Evolutionary conservation across 225 moss, liverwort and hornwort genomes (phyloP), one percentile per base, ranked within the genome.

Genomic region (Marchantia polymorpha): DNA sequence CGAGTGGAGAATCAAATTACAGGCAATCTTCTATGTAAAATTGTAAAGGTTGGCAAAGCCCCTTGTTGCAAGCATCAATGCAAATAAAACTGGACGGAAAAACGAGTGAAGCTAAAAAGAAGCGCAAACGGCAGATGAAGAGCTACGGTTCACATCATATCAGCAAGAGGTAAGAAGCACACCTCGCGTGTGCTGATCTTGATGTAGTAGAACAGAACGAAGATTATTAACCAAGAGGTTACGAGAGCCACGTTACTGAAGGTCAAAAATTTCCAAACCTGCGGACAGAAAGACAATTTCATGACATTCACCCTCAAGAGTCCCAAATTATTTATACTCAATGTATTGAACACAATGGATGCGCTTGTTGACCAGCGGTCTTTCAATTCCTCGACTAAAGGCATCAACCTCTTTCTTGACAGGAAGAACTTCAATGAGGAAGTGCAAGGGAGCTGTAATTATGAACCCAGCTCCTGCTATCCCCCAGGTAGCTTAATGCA

Each of bases 151-250:
- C 3, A 39, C 2, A 39, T 39, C 39, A 39, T 2, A 39, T 39
- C 5, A 39, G 39, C 39, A 39, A 39, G 39, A 39, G 39, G 39
- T 39, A 39, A 25, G 11, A 46, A 26, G 12, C 65, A 79, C 85
- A 93, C 93, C 93, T 93, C 95, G 73, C 92, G 86, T 74, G 99
- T 91, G 73, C 89, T 99, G 69, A 89, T 86, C 79, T 90, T 95
- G 84, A 95, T 92, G 85, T 90, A 95, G 85, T 82, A 92, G 68
- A 95, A 87, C 27, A 99, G 91, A 68, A 91, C 90, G 22, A 90
- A 87, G 86, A 99, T 99, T 67, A 91, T 85, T 84, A 95, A 80
- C 97, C 97, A 99, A 74, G 92, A 66, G 74, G 87, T 82, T 75
- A 93, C 64, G 56, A 99, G 83, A 58, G 90, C 81, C 31, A 99